Base-by-base conservation (phyloP, 1,139 yeast genomes). In the Hemisphaericaspora xylofermentans region DNA sequence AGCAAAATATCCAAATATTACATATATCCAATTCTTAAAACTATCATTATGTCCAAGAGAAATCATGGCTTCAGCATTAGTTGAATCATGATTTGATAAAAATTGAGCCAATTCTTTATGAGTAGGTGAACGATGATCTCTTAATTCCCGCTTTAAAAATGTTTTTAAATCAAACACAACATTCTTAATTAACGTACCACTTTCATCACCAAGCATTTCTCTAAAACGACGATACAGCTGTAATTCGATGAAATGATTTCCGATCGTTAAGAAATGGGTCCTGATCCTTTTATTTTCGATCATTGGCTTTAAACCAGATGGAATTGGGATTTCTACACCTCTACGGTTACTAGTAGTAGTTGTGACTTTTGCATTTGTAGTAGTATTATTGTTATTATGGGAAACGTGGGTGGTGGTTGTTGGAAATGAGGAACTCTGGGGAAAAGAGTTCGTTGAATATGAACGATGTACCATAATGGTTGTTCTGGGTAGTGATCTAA, bases 101-200 rank as follows among this genome's bases (percentile, higher is more conserved):
- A 67, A 54, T 18, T 60, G 56, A 31, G 53, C 55, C 41, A 68
- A 55, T 39, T 61, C 54, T 21, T 50, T 39, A 9, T 59, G 57
- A 4, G 59, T 49, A 2, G 38, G 43, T 15, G 56, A 50, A 17
- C 52, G 43, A 14, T 44, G 44, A 16, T 51, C 52, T 31, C 35
- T 43, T 43, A 65, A 53, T 38, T 67, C 74, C 18, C 54, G 44
- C 45, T 61, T 64, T 31, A 70, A 54, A 43, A 68, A 69, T n/a
- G 66, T 56, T 16, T 70, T 54, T 40, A 69, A 55, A 42, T 68
- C 74, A 38, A 58, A 59, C 6, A 69, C 74, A 22, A 66, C 52
- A 5, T 57, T 52, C 48, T 69, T 70, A 36, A 69, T 56, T 6
- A 60, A 45, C 1, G 72, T 68, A 0, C 74, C 73, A 10, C 73